phyloP scores from a whole-genome alignment of 805 yeast species.

The Cyberlindnera euphorbiae region DNA sequence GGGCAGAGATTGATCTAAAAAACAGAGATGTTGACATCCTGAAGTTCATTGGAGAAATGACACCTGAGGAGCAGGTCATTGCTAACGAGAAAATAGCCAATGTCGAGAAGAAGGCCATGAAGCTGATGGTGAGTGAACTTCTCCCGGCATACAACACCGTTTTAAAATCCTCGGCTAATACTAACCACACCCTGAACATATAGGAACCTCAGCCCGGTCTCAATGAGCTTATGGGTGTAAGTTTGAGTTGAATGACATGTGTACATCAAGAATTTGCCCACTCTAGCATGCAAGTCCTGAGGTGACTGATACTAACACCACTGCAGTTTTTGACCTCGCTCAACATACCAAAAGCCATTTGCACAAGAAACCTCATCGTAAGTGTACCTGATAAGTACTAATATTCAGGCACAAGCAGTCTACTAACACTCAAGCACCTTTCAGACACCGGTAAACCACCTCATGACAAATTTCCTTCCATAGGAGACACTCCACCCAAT shows the following conservation, averaged over 20 bases:
- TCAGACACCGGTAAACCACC: conserved; percentile 45
- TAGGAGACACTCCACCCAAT: conserved; percentile 43
- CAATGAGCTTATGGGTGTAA: conserved; percentile 12
- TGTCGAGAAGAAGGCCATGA: conserved; percentile 64
- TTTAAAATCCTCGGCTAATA: too few relatives aligned
- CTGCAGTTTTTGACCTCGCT: conserved; percentile 9
- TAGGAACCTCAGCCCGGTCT: conserved; percentile 25
- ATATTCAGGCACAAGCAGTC: background rate
- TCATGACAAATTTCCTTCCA: conserved; percentile 41
- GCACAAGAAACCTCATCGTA: conserved; percentile 51
- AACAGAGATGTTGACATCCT: conserved; percentile 47
- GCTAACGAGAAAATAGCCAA: conserved; percentile 44
- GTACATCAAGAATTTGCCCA: too few relatives aligned
- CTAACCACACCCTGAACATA: too few relatives aligned
- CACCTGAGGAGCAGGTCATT: conserved; percentile 31
- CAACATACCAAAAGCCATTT: conserved; percentile 46
- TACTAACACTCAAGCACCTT: too few relatives aligned
- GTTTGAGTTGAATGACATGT: too few relatives aligned
- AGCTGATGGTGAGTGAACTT: conserved; percentile 41
- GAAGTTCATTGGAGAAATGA: conserved; percentile 41
- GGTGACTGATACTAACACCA: too few relatives aligned
- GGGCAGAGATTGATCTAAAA: conserved; percentile 49
- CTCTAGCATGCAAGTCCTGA: too few relatives aligned
- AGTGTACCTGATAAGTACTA: background rate
- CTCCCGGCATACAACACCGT: too few relatives aligned